Conservation (phyloP, 139 green algal species). For the Picocystis salinarum region DNA sequence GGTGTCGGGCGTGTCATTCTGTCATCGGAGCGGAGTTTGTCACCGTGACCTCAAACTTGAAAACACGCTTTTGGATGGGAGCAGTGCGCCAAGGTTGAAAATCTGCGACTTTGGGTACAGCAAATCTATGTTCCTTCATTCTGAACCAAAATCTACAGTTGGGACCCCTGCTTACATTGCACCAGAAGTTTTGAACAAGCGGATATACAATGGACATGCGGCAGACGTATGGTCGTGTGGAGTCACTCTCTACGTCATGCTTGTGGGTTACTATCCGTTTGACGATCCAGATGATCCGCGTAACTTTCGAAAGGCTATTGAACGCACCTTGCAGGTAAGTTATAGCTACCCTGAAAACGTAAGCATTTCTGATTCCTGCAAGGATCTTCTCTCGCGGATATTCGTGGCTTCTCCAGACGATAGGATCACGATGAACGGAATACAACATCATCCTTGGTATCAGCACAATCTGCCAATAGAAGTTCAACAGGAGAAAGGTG, state of each 20-base stretch:
- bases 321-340: slow-evolving; percentile 78
- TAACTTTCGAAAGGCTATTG: slow-evolving; percentile 97
- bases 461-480: slow-evolving; percentile 70
- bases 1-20: slow-evolving; percentile 87
- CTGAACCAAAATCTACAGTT: slow-evolving; percentile 92
- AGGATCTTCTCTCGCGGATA: slow-evolving; percentile 38
- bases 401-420: slow-evolving; percentile 52
- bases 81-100: slow-evolving; percentile 61
- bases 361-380: slow-evolving; percentile 10
- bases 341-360: slow-evolving; percentile 53
- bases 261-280: slow-evolving; percentile 95
- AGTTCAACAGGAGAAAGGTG: no score
- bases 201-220: slow-evolving; percentile 70
- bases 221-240: slow-evolving; percentile 96
- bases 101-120: slow-evolving; percentile 97
- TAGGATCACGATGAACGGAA: slow-evolving; percentile 57
- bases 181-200: slow-evolving; percentile 72
- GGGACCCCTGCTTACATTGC: slow-evolving; percentile 98
- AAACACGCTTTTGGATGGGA: slow-evolving; percentile 88
- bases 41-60: slow-evolving; percentile 96
- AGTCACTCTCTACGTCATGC: slow-evolving; percentile 97
- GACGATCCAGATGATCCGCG: slow-evolving; percentile 82
- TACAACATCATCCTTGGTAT: slow-evolving; percentile 81
- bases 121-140: slow-evolving; percentile 36
- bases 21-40: slow-evolving; percentile 78